A percentile compares a stretch with the other conserved stretches of the same genome.
phyloP scores from a whole-genome alignment of 768 basidiomycete genomes.

The Lactifluus pinguis region DNA sequence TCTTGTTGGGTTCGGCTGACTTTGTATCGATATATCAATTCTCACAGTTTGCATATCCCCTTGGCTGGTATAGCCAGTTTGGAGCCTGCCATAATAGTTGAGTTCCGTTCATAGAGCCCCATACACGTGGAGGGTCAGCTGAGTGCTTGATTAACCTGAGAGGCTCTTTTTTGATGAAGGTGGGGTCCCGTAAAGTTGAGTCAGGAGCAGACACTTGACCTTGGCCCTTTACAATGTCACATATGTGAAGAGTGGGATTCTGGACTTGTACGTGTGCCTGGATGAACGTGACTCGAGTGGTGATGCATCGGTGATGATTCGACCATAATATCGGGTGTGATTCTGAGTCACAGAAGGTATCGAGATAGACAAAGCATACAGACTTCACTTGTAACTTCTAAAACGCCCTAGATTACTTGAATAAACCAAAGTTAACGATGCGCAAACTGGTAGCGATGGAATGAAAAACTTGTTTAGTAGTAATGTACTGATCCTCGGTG shows the following conservation, averaged over 20 bases:
- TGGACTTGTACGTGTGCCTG: neutral
- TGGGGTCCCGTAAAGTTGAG: neutral
- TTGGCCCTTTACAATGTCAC: neutral
- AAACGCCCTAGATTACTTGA: conserved; percentile 36
- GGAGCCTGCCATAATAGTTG: neutral
- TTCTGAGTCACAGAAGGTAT: neutral
- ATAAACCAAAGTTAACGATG: conserved; percentile 63
- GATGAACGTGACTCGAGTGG: no score
- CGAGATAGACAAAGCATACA: neutral
- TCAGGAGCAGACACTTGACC: neutral
- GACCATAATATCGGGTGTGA: neutral
- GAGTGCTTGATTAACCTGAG: neutral
- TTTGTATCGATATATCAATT: conserved; percentile 12
- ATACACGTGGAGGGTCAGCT: neutral
- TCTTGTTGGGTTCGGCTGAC: conserved; percentile 1
- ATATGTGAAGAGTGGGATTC: neutral
- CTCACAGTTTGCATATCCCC: conserved; percentile 5
- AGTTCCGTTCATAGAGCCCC: neutral
- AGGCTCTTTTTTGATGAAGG: neutral
- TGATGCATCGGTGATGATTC: no score
- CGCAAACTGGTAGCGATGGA: conserved; percentile 47
- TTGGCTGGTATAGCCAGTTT: conserved; percentile 9
- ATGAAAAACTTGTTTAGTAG: conserved; percentile 42
- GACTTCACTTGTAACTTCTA: neutral
- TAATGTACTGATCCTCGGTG: conserved; percentile 29